These are phyloP conservation scores for Trichosporon coremiiforme DNA, from an alignment of 1,284 basidiomycete genomes.

Conservation along the genomic window DNA sequence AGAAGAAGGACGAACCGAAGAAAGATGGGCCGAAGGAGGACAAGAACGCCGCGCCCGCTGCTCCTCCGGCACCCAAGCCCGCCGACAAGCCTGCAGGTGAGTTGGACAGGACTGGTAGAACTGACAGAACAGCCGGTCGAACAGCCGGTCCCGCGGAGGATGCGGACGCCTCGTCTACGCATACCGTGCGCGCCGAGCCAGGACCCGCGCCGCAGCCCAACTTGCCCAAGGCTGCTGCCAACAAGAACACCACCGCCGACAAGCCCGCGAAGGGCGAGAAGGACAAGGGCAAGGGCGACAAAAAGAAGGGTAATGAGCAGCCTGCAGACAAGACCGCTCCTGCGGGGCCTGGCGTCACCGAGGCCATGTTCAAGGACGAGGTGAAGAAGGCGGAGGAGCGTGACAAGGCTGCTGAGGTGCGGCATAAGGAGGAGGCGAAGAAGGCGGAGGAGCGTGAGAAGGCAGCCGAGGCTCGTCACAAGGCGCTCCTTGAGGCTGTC, in stretches of 20 bases:
- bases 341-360: background rate
- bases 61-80: background rate
- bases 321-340: background rate
- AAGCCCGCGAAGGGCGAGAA: constrained; percentile 22
- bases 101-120: background rate
- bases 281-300: constrained; percentile 37
- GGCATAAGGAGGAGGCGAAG: constrained; percentile 14
- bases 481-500: constrained; percentile 45
- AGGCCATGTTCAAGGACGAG: constrained; percentile 31
- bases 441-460: constrained; percentile 28
- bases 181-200: background rate
- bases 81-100: constrained; percentile 15
- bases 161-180: background rate
- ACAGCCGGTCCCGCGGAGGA: background rate
- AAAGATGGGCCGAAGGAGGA: background rate
- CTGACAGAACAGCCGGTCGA: too few species aligned
- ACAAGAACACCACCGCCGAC: background rate
- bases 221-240: background rate
- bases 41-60: background rate
- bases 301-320: constrained; percentile 37
- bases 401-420: constrained; percentile 18
- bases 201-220: background rate
- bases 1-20: constrained; percentile 22
- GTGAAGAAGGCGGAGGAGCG: constrained; percentile 42
- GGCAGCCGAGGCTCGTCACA: constrained; percentile 47